Base-by-base conservation (phyloP, 1,284 basidiomycete genomes). In the Boletus calvinii region DNA sequence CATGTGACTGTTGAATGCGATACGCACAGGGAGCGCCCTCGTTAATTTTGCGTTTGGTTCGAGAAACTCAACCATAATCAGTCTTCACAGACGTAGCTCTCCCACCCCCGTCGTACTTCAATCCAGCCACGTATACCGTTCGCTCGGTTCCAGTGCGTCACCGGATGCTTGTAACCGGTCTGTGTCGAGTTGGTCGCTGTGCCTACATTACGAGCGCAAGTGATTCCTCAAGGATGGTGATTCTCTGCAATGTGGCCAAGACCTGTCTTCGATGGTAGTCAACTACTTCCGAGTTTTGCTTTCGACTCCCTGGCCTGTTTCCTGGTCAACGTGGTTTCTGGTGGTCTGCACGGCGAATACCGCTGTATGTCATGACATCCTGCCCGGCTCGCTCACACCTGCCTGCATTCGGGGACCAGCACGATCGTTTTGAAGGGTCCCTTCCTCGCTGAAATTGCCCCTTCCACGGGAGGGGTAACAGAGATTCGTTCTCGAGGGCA, bases 401-500 rank as follows among this genome's bases (percentile, higher is more conserved):
- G 50, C 59, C 62, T 32, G 18, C 15, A 43, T 52, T 49, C 24
- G 52, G 44, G 56, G 53, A 18, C 40, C 22, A 40, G 46, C 38
- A 50, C 45, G 31, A 7, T 15, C 4, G 34, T 55, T 47, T 46
- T 37, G 42, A 32, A 26, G 44, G 15, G 29, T 38, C 37, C 40
- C 22, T 49, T 56, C 53, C 52, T 55, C 5, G 54, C 55, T 68
- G 67, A 57, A 59, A 29, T 69, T 65, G 55, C 20, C 37, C 35
- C 38, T 61, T 15, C 50, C 32, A 17, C 9, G 57, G 65, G 60
- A 49, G 54, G 39, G 43, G 50, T 40, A 65, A 71, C 20, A 68
- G 68, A 70, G 66, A 71, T 63, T 69, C 45, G 61, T 58, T 69
- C 69, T 71, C 68, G 54, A 63, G 50, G 41, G 45, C 64, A 59